Evolutionary conservation across 1,284 basidiomycete genomes (phyloP), one percentile per base, ranked within the genome.

Genomic region (Puccinia novopanici): DNA sequence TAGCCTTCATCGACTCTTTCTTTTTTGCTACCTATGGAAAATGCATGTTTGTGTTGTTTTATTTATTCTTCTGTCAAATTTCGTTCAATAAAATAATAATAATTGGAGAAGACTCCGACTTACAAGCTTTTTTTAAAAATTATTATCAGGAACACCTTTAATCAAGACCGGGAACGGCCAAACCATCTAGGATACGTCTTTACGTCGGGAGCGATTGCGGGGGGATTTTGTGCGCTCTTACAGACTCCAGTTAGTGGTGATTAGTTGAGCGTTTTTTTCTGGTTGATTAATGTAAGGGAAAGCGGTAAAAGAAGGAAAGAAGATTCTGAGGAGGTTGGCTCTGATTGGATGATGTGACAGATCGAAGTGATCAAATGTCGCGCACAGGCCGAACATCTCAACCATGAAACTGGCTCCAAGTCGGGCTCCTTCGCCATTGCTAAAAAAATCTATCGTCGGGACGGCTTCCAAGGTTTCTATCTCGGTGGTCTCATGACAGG

Each of bases 331-430:
- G 61, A 34, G 34, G 34, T 34, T 34, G 34, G 1, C 34, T 34
- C 34, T 34, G 34, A 4, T 34, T 34, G 34, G 34, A 34, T 4
- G 2, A 34, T 34, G 34, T 34, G 34, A 55, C 48, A 85, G 84
- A 83, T 85, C 79, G 84, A 85, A 78, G 84, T 85, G 30, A 83
- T 85, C 52, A 85, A 85, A 45, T 84, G 84, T 45, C 82, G 84
- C 48, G 84, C 84, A 17, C 84, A 85, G 73, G 84, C 83, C 42
- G 84, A 84, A 0, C 65, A 65, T 27, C 57, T 77, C 10, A 75
- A 79, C 57, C 81, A 82, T 22, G 81, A 79, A 24, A 78, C 81
- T 52, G 67, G 72, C 30, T 79, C 81, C 57, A 83, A 84, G 67
- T 82, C 84, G 12, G 84, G 84, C 17, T 83, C 82, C 27, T 84